Evolutionary conservation across 2,329 filamentous ascomycete species (phyloP).

Genomic region (Aureobasidium namibiae): DNA sequence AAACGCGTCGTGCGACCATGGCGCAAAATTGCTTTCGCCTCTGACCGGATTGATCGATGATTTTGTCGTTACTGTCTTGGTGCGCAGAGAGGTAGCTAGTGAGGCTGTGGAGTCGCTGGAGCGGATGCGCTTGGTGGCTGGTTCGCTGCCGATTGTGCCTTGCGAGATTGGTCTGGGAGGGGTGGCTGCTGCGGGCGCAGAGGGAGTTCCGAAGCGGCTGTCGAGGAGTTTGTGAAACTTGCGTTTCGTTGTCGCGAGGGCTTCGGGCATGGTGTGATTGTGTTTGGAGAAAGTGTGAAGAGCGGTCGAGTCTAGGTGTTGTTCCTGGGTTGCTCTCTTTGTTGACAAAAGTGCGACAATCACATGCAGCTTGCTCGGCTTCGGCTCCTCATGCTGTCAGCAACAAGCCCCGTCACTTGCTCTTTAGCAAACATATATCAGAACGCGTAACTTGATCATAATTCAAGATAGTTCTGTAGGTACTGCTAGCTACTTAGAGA

Average conservation of each 20-base stretch:
- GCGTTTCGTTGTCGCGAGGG: slow-evolving; percentile 71
- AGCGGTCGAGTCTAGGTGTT: not conserved
- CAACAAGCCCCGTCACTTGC: not conserved
- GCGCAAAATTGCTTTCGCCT: slow-evolving; percentile 62
- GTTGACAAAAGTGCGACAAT: slow-evolving; percentile 4
- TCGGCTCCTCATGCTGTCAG: slow-evolving; percentile 5
- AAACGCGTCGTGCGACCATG: slow-evolving; percentile 76
- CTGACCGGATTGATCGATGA: slow-evolving; percentile 9
- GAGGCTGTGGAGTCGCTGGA: slow-evolving; percentile 22
- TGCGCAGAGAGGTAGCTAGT: slow-evolving; percentile 11
- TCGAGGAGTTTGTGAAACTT: slow-evolving; percentile 74
- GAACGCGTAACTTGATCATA: too few relatives aligned
- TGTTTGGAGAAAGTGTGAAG: not conserved
- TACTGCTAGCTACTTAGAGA: not conserved
- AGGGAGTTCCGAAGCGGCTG: slow-evolving; percentile 41
- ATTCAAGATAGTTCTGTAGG: not conserved
- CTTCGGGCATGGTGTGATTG: slow-evolving; percentile 28
- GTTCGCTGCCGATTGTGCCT: slow-evolving; percentile 18
- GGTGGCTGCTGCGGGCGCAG: slow-evolving; percentile 32
- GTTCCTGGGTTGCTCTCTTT: not conserved
- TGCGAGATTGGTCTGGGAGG: slow-evolving; percentile 19
- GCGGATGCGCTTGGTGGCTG: slow-evolving; percentile 25
- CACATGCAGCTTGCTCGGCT: slow-evolving; percentile 6
- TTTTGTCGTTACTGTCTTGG: not conserved
- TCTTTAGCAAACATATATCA: not conserved